Conservation (phyloP, 306 rosid genomes). For the Acacia confusa region DNA sequence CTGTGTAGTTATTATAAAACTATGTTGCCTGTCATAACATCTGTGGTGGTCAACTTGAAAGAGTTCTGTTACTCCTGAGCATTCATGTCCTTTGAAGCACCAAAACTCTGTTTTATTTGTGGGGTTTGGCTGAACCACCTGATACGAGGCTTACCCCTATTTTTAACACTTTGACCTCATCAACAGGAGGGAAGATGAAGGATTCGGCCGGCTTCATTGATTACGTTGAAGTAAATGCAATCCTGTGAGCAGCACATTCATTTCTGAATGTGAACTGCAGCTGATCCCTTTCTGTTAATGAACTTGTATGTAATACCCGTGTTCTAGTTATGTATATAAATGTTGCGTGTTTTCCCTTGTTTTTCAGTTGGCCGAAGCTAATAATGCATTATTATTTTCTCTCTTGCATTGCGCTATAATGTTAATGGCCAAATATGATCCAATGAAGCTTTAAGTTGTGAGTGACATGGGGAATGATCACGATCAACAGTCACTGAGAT, state of each 20-base stretch:
- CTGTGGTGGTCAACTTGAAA: slow-evolving; percentile 42
- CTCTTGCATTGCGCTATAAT: background rate
- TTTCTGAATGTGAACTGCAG: slow-evolving; percentile 45
- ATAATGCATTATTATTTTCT: background rate
- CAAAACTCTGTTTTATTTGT: slow-evolving; percentile 36
- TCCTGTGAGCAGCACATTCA: slow-evolving; percentile 46
- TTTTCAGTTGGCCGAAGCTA: background rate
- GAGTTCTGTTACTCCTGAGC: slow-evolving; percentile 37
- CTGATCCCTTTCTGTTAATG: slow-evolving; percentile 47
- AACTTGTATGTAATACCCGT: slow-evolving; percentile 56
- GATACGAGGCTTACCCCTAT: slow-evolving; percentile 34
- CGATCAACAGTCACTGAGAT: background rate
- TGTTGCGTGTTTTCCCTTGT: slow-evolving; percentile 36
- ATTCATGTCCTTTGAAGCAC: slow-evolving; percentile 27
- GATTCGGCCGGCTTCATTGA: slow-evolving; percentile 40
- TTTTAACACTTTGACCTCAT: slow-evolving; percentile 41
- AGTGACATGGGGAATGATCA: background rate
- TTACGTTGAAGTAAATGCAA: slow-evolving; percentile 46
- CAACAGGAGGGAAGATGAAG: slow-evolving; percentile 31
- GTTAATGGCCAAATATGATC: background rate
- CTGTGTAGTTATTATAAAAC: slow-evolving; percentile 68
- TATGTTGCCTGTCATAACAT: slow-evolving; percentile 50
- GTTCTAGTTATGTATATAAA: slow-evolving; percentile 50
- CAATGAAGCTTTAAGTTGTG: background rate
- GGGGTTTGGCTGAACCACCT: slow-evolving; percentile 50